Conservation (phyloP, 2,329 filamentous ascomycete species). For the Alternaria sp. region DNA sequence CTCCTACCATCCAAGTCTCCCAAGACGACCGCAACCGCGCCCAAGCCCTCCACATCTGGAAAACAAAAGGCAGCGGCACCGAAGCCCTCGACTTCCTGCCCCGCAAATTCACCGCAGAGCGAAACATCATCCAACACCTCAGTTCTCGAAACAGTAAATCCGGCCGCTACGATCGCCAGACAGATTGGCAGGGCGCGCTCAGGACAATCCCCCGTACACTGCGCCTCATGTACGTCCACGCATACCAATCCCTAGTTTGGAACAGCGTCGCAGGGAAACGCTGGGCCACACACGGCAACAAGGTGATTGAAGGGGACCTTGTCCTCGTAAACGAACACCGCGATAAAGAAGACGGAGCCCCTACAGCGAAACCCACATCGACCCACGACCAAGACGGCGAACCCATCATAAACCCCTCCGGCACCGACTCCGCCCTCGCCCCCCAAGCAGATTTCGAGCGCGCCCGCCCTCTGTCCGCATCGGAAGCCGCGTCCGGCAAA, state of each 20-base stretch:
- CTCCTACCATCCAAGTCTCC: conserved; percentile 60
- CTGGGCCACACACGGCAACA: conserved; percentile 76
- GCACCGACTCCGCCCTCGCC: conserved; percentile 63
- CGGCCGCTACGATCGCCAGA: conserved; percentile 59
- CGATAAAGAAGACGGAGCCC: conserved; percentile 52
- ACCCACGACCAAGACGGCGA: conserved; percentile 68
- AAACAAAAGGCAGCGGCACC: conserved; percentile 64
- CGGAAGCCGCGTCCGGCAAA: conserved; percentile 78
- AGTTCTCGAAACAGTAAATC: conserved; percentile 54
- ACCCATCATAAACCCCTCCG: conserved; percentile 68
- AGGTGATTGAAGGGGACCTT: conserved; percentile 84
- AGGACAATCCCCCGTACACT: conserved; percentile 81
- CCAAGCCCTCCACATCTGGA: conserved; percentile 78
- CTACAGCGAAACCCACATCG: conserved; percentile 31
- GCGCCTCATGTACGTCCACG: conserved; percentile 93
- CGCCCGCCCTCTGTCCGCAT: conserved; percentile 75
- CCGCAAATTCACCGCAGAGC: conserved; percentile 81
- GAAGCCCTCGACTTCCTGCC: conserved; percentile 75
- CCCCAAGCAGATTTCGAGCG: conserved; percentile 68
- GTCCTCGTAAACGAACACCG: conserved; percentile 71
- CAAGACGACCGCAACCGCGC: conserved; percentile 82
- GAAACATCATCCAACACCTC: conserved; percentile 79
- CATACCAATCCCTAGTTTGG: conserved; percentile 95
- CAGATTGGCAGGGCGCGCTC: conserved; percentile 83
- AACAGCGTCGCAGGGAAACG: conserved; percentile 84